Evolutionary conservation across 495 filamentous ascomycete species (phyloP), one percentile per base, ranked within the genome.

Genomic region (Rhizodiscina lignyota): DNA sequence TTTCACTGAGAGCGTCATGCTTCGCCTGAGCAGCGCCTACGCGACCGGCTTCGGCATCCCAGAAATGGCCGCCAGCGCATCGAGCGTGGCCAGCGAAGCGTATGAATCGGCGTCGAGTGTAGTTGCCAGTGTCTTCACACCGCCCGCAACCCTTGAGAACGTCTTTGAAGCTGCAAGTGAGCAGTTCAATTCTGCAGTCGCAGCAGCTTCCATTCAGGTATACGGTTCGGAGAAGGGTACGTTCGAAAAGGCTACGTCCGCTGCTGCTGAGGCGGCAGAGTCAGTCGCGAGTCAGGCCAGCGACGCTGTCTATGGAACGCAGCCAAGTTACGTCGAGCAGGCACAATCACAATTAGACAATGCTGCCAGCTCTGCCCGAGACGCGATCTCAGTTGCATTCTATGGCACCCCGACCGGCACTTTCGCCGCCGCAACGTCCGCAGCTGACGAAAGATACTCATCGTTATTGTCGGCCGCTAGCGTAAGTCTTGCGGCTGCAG

Each of bases 1-100:
- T 11, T 93, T 82, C 46, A 83, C 79, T 0, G 82, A 94, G 43
- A 80, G 76, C 38, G 77, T 86, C 0, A 68, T 84, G 59, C 72
- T 60, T 36, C 68, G 77, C 16, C 64, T 94, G 4, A 66, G 64
- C 21, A 70, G 68, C 2, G 80, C 74, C 2, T 74, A 74, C 47
- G 61, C 69, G 42, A 68, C 63, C 1, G 64, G 64, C 0, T 72
- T 74, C 30, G 64, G 64, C 0, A 71, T 74, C 30, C 70, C 62
- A 20, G 55, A 30, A 19, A 45, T 36, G 11, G 52, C 63, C 3
- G 63, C 68, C 1, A 63, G 64, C 18, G 68, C 64, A 4, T 70
- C 66, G 4, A 69, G 63, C 39, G 64, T 62, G 27, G 66, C 65
- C 13, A 61, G 54, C 35, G 66, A 72, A 32, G 62, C 56, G 15